Evolutionary conservation across 306 rosid genomes (phyloP), one percentile per base, ranked within the genome.

Genomic region (Acmispon strigosus): DNA sequence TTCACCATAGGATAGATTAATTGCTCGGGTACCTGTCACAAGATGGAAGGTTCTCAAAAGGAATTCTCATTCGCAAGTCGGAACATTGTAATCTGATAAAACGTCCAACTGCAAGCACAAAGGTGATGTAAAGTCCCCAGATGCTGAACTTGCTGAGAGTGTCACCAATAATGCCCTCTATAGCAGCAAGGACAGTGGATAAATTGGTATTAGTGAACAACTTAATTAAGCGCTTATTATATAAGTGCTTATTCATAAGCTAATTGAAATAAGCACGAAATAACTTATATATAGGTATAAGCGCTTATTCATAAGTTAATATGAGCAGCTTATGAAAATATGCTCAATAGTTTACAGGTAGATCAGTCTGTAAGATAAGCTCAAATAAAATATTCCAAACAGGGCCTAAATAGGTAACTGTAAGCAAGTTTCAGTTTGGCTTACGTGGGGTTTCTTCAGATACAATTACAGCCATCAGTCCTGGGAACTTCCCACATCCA

Each of bases 81-180:
- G 98, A 83, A 85, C 98, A 92, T 63, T 92, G 98, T 56, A 92
- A 87, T 77, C 96, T 83, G 80, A 92, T 90, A 76, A 92, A 92
- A 60, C 98, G 98, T 72, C 98, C 91, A 77, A 92, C 96, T 2
- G 98, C 98, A 66, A 92, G 96, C 78, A 92, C 96, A 69, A 90
- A 92, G 75, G 98, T 92, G 47, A 92, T 88, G 85, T 92, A 92
- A 29, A 92, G 92, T 56, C 98, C 98, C 98, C 96, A 92, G 63
- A 92, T 92, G 92, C 98, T 92, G 89, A 92, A 92, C 85, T 92
- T 90, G 96, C 96, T 92, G 24, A 92, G 92, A 63, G 96, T 92
- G 68, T 92, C 98, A 32, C 98, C 98, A 27, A 92, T 78, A 48
- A 92, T 88, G 78, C 98, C 98, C 84, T 87, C 98, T 92, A 83